Conservation (phyloP, 2,329 filamentous ascomycete species). For the Aureobasidium mangrovei region DNA sequence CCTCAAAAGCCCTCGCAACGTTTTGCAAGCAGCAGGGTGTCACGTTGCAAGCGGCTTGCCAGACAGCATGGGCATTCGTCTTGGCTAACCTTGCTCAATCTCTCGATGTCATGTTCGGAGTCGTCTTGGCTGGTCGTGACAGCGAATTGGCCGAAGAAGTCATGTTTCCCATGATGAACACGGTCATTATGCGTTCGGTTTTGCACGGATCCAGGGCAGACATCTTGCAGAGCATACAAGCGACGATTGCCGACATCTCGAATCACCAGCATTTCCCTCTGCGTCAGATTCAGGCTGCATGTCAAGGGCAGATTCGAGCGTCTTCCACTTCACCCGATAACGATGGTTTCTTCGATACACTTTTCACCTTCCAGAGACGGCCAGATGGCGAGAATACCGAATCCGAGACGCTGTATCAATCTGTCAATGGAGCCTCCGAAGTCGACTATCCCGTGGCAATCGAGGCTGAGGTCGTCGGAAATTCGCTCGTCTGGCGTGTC, state of each 20-base stretch:
- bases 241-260: constrained; percentile 56
- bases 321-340: not conserved
- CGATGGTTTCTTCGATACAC: constrained; percentile 47
- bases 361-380: constrained; percentile 58
- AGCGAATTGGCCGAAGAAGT: constrained; percentile 57
- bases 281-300: constrained; percentile 50
- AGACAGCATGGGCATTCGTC: constrained; percentile 66
- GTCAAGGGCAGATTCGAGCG: constrained; percentile 40
- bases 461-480: constrained; percentile 60
- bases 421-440: constrained; percentile 54
- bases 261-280: constrained; percentile 71
- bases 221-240: constrained; percentile 66
- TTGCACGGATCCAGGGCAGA: constrained; percentile 58
- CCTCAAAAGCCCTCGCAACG: constrained; percentile 34
- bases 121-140: constrained; percentile 78
- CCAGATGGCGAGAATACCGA: constrained; percentile 27
- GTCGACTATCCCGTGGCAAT: constrained; percentile 77
- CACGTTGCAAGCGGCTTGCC: constrained; percentile 68
- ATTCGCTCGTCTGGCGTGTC: constrained; percentile 58
- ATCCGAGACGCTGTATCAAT: constrained; percentile 45
- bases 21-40: constrained; percentile 60
- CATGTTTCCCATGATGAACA: constrained; percentile 89
- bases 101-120: constrained; percentile 72
- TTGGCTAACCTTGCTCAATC: constrained; percentile 54
- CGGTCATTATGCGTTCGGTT: constrained; percentile 63